These are phyloP conservation scores for Hamamelis virginiana DNA, from an alignment of 164 flowering plant species.

Conservation along the genomic window DNA sequence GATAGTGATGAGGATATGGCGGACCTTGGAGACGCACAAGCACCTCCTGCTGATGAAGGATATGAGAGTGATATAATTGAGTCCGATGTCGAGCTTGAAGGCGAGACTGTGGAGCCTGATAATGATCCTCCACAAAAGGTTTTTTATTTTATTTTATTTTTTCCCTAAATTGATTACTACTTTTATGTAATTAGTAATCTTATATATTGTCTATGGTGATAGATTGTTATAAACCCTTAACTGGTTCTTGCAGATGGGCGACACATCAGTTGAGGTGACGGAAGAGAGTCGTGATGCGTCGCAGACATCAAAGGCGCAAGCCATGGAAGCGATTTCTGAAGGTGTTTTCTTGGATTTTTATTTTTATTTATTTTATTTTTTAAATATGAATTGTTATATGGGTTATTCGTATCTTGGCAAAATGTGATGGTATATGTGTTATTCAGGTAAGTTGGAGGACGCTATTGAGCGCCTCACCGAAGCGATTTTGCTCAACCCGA, in stretches of 20 bases:
- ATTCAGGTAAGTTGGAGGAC: conserved; percentile 80
- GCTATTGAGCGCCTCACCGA: conserved; percentile 78
- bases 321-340: conserved; percentile 90
- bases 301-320: conserved; percentile 70
- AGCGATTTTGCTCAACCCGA: conserved; percentile 83
- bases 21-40: conserved; percentile 28
- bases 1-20: conserved; percentile 61
- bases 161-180: not conserved
- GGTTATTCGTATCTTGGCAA: not conserved
- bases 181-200: not conserved
- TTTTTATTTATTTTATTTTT: not conserved
- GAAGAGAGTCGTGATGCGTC: conserved; percentile 90
- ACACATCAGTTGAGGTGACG: conserved; percentile 72
- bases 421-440: conserved; percentile 2
- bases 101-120: conserved; percentile 83
- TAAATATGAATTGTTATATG: not conserved
- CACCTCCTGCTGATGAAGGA: conserved; percentile 34
- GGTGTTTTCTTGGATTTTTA: conserved; percentile 35
- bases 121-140: conserved; percentile 93
- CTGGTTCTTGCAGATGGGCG: conserved; percentile 74
- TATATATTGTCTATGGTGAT: not conserved
- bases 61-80: conserved; percentile 76
- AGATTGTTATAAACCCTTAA: too few species aligned
- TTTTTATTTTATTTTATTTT: not conserved
- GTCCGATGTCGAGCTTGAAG: conserved; percentile 90